Conservation (phyloP, 495 filamentous ascomycete genomes). For the Staphylotrichum tortipilum region DNA sequence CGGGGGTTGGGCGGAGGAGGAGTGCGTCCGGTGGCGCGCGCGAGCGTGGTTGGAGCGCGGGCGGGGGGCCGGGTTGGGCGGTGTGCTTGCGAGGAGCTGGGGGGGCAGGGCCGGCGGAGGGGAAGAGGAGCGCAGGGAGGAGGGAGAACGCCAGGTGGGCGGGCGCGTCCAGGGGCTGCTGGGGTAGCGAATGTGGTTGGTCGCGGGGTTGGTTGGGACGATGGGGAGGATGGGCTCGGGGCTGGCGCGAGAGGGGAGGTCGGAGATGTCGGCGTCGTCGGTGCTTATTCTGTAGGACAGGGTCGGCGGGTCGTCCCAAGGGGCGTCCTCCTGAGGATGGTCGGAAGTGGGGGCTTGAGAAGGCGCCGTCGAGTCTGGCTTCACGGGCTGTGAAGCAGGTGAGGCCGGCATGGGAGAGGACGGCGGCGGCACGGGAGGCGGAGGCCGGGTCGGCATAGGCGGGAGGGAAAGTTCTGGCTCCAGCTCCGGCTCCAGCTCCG, state of each 20-base stretch:
- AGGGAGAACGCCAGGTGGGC: constrained; percentile 6
- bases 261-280: not conserved
- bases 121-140: not conserved
- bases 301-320: not conserved
- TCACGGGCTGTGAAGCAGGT: not conserved
- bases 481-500: no score
- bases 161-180: constrained; percentile 4
- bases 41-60: not conserved
- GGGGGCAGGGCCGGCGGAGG: not conserved
- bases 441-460: not conserved
- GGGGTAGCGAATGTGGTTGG: constrained; percentile 1
- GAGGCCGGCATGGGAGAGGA: not conserved
- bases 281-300: not conserved
- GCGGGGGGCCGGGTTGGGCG: not conserved
- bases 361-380: not conserved
- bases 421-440: not conserved
- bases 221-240: not conserved
- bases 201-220: no score
- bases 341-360: not conserved
- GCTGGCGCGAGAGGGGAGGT: not conserved
- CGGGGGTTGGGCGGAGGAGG: not conserved
- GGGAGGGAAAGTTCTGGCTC: not conserved
- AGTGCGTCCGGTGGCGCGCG: not conserved
- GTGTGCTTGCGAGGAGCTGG: not conserved
- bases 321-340: not conserved